Evolutionary conservation across 2,329 filamentous ascomycete species (phyloP).

Genomic region (Pestalotiopsis sp.): DNA sequence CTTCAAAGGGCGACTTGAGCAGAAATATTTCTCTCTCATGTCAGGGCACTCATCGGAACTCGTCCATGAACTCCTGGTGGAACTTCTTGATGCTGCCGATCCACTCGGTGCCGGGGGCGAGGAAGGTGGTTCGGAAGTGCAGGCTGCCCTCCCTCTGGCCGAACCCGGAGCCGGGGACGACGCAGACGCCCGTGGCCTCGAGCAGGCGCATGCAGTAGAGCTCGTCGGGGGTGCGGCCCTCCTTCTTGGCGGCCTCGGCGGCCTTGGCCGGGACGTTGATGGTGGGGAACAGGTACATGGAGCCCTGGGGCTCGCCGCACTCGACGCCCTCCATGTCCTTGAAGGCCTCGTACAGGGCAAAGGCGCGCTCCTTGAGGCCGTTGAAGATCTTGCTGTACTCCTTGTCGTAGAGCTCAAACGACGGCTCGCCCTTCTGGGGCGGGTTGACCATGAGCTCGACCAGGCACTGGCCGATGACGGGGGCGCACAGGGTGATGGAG

Average conservation of each 20-base stretch:
- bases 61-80: slow-evolving; percentile 85
- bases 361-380: slow-evolving; percentile 76
- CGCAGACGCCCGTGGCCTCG: slow-evolving; percentile 91
- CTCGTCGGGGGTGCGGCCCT: slow-evolving; percentile 79
- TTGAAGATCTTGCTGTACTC: slow-evolving; percentile 84
- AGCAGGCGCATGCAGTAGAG: slow-evolving; percentile 92
- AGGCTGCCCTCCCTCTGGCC: slow-evolving; percentile 88
- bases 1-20: neutral
- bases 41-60: slow-evolving; percentile 56
- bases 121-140: slow-evolving; percentile 95
- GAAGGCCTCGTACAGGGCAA: slow-evolving; percentile 87
- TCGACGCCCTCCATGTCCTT: slow-evolving; percentile 93
- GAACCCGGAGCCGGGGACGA: slow-evolving; percentile 90
- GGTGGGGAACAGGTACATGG: slow-evolving; percentile 99
- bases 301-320: slow-evolving; percentile 85
- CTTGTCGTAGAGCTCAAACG: slow-evolving; percentile 76
- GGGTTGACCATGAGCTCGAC: slow-evolving; percentile 99
- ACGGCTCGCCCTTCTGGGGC: slow-evolving; percentile 78
- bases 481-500: slow-evolving; percentile 93
- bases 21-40: neutral
- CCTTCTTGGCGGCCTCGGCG: slow-evolving; percentile 70
- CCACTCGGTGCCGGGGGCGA: slow-evolving; percentile 96
- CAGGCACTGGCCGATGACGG: slow-evolving; percentile 92
- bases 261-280: slow-evolving; percentile 80
- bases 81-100: slow-evolving; percentile 84